Conservation (phyloP, 139 green algal species). For the Tetradesmus lagerheimii region DNA sequence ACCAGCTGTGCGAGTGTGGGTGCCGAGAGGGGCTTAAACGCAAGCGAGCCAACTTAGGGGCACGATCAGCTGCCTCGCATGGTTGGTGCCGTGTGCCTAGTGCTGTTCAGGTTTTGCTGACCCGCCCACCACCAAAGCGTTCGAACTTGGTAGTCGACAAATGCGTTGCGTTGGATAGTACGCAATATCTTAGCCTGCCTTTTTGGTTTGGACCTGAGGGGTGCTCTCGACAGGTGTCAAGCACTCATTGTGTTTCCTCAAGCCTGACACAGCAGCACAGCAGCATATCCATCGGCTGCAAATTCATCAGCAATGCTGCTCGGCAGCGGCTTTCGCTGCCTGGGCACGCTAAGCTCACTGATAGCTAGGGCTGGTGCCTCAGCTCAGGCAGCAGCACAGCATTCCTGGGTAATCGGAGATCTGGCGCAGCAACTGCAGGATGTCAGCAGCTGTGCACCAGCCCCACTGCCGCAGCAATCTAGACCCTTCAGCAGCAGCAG, state of each 20-base stretch:
- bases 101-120: neutral
- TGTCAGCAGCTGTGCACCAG: neutral
- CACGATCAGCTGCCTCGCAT: neutral
- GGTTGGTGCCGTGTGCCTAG: neutral
- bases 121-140: neutral
- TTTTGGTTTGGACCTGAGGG: neutral
- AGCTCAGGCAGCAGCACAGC: neutral
- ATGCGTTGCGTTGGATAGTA: neutral
- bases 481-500: neutral
- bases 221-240: neutral
- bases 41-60: neutral
- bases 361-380: neutral
- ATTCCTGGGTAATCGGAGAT: neutral
- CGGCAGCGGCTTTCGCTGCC: neutral
- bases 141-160: neutral
- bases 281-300: neutral
- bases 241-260: neutral
- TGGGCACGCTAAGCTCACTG: neutral
- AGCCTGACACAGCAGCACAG: neutral
- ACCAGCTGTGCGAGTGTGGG: neutral
- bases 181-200: neutral
- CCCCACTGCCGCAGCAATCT: neutral
- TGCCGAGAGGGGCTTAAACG: neutral
- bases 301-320: neutral
- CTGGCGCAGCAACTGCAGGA: neutral